phyloP scores from a whole-genome alignment of 2,329 filamentous ascomycete genomes.

The Emericellopsis cladophorae region DNA sequence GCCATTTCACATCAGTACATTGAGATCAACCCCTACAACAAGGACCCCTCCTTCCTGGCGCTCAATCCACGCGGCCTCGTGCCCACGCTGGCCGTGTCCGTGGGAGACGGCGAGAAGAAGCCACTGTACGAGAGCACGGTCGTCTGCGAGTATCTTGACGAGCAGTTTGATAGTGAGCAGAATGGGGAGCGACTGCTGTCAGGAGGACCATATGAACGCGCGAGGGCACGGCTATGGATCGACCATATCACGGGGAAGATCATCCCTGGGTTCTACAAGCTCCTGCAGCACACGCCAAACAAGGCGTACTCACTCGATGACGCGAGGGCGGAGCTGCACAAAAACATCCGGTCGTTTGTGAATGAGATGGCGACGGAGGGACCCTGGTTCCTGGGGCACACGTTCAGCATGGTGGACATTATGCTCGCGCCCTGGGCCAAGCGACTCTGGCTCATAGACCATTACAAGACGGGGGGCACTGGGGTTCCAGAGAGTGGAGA shows the following conservation, averaged over 20 bases:
- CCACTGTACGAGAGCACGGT: constrained; percentile 63
- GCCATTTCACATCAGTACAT: constrained; percentile 61
- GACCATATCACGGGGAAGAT: constrained; percentile 58
- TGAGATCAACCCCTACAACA: constrained; percentile 69
- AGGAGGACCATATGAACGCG: constrained; percentile 47
- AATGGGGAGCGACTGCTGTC: constrained; percentile 42
- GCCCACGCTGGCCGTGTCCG: constrained; percentile 49
- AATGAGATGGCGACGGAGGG: constrained; percentile 37
- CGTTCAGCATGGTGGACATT: constrained; percentile 57
- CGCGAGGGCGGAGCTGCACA: constrained; percentile 44
- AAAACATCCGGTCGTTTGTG: constrained; percentile 45
- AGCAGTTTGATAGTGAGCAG: constrained; percentile 40
- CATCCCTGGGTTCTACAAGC: constrained; percentile 55
- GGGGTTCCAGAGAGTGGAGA: constrained; percentile 29
- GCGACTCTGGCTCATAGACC: constrained; percentile 60
- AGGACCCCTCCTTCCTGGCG: constrained; percentile 51
- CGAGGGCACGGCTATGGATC: constrained; percentile 58
- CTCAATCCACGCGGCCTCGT: constrained; percentile 68
- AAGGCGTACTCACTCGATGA: constrained; percentile 36
- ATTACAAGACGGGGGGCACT: constrained; percentile 51
- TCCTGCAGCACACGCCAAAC: constrained; percentile 40
- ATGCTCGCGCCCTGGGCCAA: constrained; percentile 62
- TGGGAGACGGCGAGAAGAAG: constrained; percentile 22
- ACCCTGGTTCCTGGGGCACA: constrained; percentile 55
- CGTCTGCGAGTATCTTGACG: constrained; percentile 65